Percentiles rank a stretch among this genome's conserved stretches.
Conservation (phyloP, 1,284 basidiomycete species). For the Ceratobasidium sp. region DNA sequence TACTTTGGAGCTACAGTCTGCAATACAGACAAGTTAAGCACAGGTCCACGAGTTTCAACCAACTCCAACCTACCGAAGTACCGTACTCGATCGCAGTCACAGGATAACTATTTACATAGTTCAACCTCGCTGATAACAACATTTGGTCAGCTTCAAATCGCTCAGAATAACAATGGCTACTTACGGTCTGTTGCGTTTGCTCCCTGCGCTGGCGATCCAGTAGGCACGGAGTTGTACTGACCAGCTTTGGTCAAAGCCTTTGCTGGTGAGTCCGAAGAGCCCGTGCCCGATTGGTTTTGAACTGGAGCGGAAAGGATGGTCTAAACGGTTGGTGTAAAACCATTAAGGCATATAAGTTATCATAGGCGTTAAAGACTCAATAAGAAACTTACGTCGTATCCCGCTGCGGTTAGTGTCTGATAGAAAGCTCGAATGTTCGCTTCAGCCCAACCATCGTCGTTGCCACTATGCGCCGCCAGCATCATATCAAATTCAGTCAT, state of each 20-base stretch:
- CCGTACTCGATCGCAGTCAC: constrained; percentile 43
- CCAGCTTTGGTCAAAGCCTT: constrained; percentile 54
- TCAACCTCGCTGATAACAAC: constrained; percentile 48
- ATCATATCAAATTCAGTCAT: background rate
- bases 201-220: constrained; percentile 59
- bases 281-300: constrained; percentile 59
- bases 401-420: constrained; percentile 56
- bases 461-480: constrained; percentile 29
- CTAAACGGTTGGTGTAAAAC: constrained; percentile 52
- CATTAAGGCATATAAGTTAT: constrained; percentile 20
- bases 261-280: constrained; percentile 54
- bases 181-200: constrained; percentile 58
- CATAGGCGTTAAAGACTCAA: too few species aligned
- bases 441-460: constrained; percentile 59
- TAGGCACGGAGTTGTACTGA: constrained; percentile 59
- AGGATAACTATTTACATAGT: constrained; percentile 55
- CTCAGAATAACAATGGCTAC: constrained; percentile 46
- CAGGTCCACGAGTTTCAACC: constrained; percentile 1
- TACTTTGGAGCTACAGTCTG: constrained; percentile 60
- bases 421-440: constrained; percentile 62
- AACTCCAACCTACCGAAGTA: constrained; percentile 48
- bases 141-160: background rate
- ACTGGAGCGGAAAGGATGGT: constrained; percentile 60
- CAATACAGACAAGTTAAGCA: constrained; percentile 59
- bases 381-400: constrained; percentile 56